Evolutionary conservation across 441 rosid species (phyloP), one percentile per base, ranked within the genome.

Genomic region (Erysimum cheiri): DNA sequence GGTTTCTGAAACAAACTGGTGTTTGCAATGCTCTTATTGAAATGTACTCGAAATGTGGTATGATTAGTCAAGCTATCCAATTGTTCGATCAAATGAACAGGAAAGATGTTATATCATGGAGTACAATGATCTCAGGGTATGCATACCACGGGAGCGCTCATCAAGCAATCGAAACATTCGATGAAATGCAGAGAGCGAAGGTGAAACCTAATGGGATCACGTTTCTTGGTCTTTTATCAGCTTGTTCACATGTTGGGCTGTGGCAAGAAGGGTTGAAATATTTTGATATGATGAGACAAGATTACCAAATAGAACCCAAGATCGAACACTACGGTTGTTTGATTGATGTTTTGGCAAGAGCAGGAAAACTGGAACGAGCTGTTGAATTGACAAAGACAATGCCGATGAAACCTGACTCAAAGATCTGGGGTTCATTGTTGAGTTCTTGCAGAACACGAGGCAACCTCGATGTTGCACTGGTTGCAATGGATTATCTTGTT

Each of bases 61-160:
- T 79, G 78, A 71, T 88, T 28, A 53, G 61, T 41, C 79, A 82
- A 73, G 85, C 89, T 4, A 31, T 60, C 5, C 54, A 74, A 31
- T 39, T 82, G 75, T 88, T 83, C 3, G 50, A 75, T 22, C 80
- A 71, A 22, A 81, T 80, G 83, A 50, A 17, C 1, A 58, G 64
- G 26, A 78, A 73, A 14, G 87, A 86, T 66, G 89, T 85, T 6
- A 83, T 88, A 61, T 84, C 93, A 2, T 88, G 88, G 89, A 88
- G 89, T 39, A 78, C 89, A 4, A 84, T 88, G 81, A 86, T 88
- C 58, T 78, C 81, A 29, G 90, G 87, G 67, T 71, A 83, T 48
- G 90, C 87, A 0, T 63, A 78, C 57, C 86, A 88, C 6, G 93
- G 90, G n/a, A 70, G 79, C 24, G 90, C 84, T 63, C 10, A 2